A percentile compares a stretch with the other conserved stretches of the same genome.
Conservation (phyloP, 1,139 yeast species). For the Dujonia santamariae region DNA sequence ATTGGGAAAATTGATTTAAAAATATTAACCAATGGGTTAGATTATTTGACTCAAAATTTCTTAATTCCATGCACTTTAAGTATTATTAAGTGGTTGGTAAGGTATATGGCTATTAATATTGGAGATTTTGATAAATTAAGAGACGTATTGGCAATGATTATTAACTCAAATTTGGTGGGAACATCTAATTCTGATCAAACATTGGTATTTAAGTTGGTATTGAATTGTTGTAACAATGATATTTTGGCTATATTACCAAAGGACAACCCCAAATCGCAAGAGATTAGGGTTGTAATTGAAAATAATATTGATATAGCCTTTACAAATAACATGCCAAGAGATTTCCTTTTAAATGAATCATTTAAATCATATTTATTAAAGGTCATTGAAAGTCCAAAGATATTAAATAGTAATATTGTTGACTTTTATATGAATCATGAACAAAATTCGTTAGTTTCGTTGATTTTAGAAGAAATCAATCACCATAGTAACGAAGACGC, state of each 20-base stretch:
- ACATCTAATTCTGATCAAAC: slow-evolving; percentile 14
- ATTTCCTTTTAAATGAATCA: no score
- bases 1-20: slow-evolving; percentile 43
- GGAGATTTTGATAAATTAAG: slow-evolving; percentile 5
- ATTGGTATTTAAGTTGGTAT: slow-evolving; percentile 23
- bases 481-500: slow-evolving; percentile 19
- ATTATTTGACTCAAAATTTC: slow-evolving; percentile 42
- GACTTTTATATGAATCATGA: slow-evolving; percentile 7
- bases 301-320: slow-evolving; percentile 12
- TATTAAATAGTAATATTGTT: slow-evolving; percentile 3
- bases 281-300: slow-evolving; percentile 14
- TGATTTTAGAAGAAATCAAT: slow-evolving; percentile 19
- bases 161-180: slow-evolving; percentile 20
- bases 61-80: slow-evolving; percentile 39
- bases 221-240: slow-evolving; percentile 21
- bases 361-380: slow-evolving; percentile 9
- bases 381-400: slow-evolving; percentile 5
- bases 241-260: slow-evolving; percentile 15
- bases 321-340: slow-evolving; percentile 1
- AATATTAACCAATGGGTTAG: slow-evolving; percentile 39
- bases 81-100: slow-evolving; percentile 32
- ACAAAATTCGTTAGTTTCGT: slow-evolving; percentile 12
- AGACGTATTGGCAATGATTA: slow-evolving; percentile 20
- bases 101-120: slow-evolving; percentile 1
- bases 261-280: slow-evolving; percentile 16